phyloP scores from a whole-genome alignment of 2,329 filamentous ascomycete species.

The Dothistroma pini region DNA sequence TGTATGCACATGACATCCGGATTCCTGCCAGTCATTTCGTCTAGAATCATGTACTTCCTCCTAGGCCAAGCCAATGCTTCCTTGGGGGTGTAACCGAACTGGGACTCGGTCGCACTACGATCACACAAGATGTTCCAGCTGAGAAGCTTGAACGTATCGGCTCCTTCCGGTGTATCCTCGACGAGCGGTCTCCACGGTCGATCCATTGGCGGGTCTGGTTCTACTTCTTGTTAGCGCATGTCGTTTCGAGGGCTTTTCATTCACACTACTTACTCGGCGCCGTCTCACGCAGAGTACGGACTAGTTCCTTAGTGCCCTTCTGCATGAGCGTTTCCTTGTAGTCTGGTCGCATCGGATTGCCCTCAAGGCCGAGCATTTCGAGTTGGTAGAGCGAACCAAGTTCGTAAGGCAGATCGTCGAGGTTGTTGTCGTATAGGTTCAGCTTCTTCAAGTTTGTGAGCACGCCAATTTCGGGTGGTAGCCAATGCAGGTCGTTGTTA shows the following conservation, averaged over 20 bases:
- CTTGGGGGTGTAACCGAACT: conserved; percentile 88
- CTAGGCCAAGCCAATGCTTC: conserved; percentile 82
- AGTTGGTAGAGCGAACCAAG: conserved; percentile 84
- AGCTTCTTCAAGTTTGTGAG: conserved; percentile 86
- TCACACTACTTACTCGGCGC: conserved; percentile 66
- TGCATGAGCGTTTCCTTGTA: conserved; percentile 81
- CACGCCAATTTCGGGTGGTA: conserved; percentile 94
- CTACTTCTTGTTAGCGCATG: conserved; percentile 44
- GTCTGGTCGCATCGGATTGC: conserved; percentile 72
- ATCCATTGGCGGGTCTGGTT: conserved; percentile 70
- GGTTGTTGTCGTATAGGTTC: conserved; percentile 84
- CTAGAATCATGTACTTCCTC: conserved; percentile 75
- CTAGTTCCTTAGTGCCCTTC: conserved; percentile 78
- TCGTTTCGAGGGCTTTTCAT: background rate
- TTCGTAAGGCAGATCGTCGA: conserved; percentile 77
- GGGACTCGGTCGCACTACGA: conserved; percentile 77
- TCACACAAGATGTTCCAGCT: conserved; percentile 97
- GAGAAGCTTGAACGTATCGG: conserved; percentile 73
- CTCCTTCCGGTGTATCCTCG: conserved; percentile 46
- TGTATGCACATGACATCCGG: conserved; percentile 91
- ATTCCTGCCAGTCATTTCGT: conserved; percentile 73
- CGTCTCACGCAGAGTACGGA: conserved; percentile 77
- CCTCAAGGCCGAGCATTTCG: conserved; percentile 86
- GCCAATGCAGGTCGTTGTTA: conserved; percentile 74
- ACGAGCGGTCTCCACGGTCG: conserved; percentile 74